A percentile compares a stretch with the other conserved stretches of the same genome.
Evolutionary conservation across 192 early-diverging fungal genomes (phyloP).

Genomic region (Gonapodya sp.): DNA sequence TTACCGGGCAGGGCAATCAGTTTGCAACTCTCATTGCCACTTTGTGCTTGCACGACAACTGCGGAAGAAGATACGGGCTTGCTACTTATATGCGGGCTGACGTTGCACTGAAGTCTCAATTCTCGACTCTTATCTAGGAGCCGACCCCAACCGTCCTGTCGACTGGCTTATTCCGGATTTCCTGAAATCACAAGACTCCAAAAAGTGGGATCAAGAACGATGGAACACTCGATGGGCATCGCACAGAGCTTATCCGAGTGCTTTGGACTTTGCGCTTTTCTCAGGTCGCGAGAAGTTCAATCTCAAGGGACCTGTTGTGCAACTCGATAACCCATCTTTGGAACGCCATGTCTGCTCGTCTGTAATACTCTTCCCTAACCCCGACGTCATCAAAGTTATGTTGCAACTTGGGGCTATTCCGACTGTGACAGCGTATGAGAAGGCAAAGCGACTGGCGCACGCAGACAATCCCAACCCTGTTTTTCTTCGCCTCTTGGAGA

Average conservation of each 20-base stretch:
- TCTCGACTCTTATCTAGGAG: not conserved
- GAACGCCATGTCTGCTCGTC: not conserved
- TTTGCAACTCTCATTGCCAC: too few relatives aligned
- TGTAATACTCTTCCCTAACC: not conserved
- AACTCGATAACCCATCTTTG: not conserved
- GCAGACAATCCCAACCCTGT: not conserved
- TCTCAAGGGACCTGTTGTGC: not conserved
- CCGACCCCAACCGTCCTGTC: not conserved
- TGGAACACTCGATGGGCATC: not conserved
- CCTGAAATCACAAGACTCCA: not conserved
- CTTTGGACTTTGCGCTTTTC: not conserved
- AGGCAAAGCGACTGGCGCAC: not conserved
- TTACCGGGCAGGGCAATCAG: too few relatives aligned
- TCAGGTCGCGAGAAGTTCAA: not conserved
- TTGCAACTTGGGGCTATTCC: not conserved
- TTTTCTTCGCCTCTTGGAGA: not conserved
- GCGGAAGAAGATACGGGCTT: too few relatives aligned
- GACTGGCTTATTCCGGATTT: not conserved
- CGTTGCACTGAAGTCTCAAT: too few relatives aligned
- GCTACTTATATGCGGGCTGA: too few relatives aligned
- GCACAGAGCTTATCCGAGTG: not conserved
- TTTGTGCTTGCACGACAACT: too few relatives aligned
- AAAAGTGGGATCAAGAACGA: conserved; percentile 1
- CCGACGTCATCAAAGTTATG: not conserved
- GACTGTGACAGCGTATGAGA: not conserved